Base-by-base conservation (phyloP, 768 basidiomycete genomes). In the Hemileccinum rubropunctum region DNA sequence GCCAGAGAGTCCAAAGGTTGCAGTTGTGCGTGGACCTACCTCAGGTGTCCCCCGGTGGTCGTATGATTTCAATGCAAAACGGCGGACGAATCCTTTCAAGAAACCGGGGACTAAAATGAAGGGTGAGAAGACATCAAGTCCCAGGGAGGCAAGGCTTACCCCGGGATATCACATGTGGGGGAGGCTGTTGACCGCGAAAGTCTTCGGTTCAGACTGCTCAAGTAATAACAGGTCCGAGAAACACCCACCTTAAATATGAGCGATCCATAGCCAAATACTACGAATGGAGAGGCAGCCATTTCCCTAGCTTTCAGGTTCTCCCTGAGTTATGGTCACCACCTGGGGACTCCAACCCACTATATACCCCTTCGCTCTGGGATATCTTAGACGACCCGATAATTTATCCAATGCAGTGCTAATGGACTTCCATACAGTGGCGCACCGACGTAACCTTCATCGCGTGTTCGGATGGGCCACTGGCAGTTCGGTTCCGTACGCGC, bases 41-140 rank as follows among this genome's bases (percentile, higher is more conserved):
- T 92, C 86, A 3, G 84, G 88, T 0, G 92, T 95, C n/a, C 94
- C 94, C 12, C 94, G 79, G 67, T 98, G 94, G 62, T 98, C 94
- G 64, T 92, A 88, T 48, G 91, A 95, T 63, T 82, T 80, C 68
- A 95, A 92, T 0, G 93, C 91, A 60, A 97, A 97, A 21, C 94
- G 75, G 1, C 93, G 80, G 0, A 95, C 89, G 52, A 92, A 93
- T 28, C 90, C 90, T 70, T 93, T 95, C 57, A 97, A 72, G 60
- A 86, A 97, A 11, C 94, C 94, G 0, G 89, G 76, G 0, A 76
- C 89, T 87, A 17, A 26, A 4, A 8, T 26, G 14, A 11, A n/a
- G 21, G n/a, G 12, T 51, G 14, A 44, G 43, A 46, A 14, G 7
- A 21, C 2, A 15, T 36, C 28, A 5, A 41, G 14, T 12, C 2